A percentile compares a stretch with the other conserved stretches of the same genome.
phyloP scores from a whole-genome alignment of 2,329 filamentous ascomycete genomes.

The Basipetospora chlamydospora region DNA sequence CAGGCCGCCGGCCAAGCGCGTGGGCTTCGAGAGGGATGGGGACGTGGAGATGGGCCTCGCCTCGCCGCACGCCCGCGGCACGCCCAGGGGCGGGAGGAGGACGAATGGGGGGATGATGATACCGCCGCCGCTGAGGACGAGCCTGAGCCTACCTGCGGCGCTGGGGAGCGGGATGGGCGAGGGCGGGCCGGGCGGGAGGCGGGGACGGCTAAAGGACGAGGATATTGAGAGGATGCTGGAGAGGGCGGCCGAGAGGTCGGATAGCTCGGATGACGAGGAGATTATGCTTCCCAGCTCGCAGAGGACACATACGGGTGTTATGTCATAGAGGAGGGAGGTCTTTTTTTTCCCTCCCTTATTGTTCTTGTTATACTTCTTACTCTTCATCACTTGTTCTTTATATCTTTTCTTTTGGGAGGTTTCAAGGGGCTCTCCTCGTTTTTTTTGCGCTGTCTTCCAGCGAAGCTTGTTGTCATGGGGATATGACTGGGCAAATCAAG shows the following conservation, averaged over 20 bases:
- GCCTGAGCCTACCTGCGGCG: slow-evolving; percentile 34
- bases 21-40: slow-evolving; percentile 27
- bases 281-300: slow-evolving; percentile 28
- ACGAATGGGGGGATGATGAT: slow-evolving; percentile 24
- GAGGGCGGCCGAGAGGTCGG: slow-evolving; percentile 31
- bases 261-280: slow-evolving; percentile 41
- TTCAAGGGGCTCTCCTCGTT: too few relatives aligned
- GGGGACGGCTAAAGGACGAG: slow-evolving; percentile 30
- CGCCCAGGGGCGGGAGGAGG: slow-evolving; percentile 28
- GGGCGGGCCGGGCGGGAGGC: too few relatives aligned
- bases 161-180: slow-evolving; percentile 18
- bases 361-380: not conserved
- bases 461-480: too few relatives aligned
- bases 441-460: too few relatives aligned
- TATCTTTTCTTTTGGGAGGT: too few relatives aligned
- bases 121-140: slow-evolving; percentile 21
- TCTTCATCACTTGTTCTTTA: not conserved
- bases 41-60: slow-evolving; percentile 21
- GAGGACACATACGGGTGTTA: not conserved
- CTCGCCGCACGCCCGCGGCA: slow-evolving; percentile 12
- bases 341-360: too few relatives aligned
- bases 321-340: too few relatives aligned
- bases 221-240: slow-evolving; percentile 47
- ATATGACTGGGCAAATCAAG: too few relatives aligned
- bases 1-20: slow-evolving; percentile 29